A percentile compares a stretch with the other conserved stretches of the same genome.
phyloP scores from a whole-genome alignment of 192 early-diverging fungal species.

The Powellomyces hirtus region DNA sequence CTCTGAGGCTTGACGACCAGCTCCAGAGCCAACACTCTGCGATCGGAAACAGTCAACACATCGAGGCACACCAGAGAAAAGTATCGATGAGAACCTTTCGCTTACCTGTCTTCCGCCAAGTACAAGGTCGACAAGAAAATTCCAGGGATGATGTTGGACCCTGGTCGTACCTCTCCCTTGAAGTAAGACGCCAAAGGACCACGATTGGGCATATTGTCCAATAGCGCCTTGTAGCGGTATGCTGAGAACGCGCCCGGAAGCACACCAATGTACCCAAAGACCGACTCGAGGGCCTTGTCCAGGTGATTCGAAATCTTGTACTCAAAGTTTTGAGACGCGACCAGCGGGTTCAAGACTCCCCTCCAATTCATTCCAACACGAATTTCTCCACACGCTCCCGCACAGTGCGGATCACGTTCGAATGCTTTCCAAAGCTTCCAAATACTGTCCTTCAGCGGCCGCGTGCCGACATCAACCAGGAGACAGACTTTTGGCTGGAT shows the following conservation, averaged over 20 bases:
- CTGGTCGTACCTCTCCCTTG: slow-evolving; percentile 63
- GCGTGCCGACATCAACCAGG: slow-evolving; percentile 65
- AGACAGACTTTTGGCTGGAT: slow-evolving; percentile 55
- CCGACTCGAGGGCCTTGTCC: slow-evolving; percentile 81
- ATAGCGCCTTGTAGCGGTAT: slow-evolving; percentile 71
- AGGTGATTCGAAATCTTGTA: slow-evolving; percentile 49
- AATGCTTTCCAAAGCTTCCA: slow-evolving; percentile 74
- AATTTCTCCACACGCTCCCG: slow-evolving; percentile 76
- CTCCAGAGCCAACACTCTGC: slow-evolving; percentile 80
- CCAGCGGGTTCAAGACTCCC: slow-evolving; percentile 68
- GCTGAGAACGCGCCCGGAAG: slow-evolving; percentile 85
- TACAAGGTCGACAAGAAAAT: slow-evolving; percentile 71
- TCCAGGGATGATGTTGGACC: slow-evolving; percentile 6
- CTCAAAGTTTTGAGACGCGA: slow-evolving; percentile 81
- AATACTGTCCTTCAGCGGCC: slow-evolving; percentile 57
- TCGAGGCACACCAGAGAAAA: no score
- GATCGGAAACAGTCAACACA: no score
- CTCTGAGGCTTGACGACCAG: slow-evolving; percentile 68
- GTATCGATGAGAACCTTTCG: no score
- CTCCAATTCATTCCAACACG: slow-evolving; percentile 55
- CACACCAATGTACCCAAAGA: slow-evolving; percentile 94
- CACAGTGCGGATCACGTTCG: slow-evolving; percentile 63
- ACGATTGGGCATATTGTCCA: slow-evolving; percentile 44
- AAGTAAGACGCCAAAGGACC: slow-evolving; percentile 74
- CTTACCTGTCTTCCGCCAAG: slow-evolving; percentile 67